Base-by-base conservation (phyloP, 345 rosid genomes). In the Rubroshorea leprosula region DNA sequence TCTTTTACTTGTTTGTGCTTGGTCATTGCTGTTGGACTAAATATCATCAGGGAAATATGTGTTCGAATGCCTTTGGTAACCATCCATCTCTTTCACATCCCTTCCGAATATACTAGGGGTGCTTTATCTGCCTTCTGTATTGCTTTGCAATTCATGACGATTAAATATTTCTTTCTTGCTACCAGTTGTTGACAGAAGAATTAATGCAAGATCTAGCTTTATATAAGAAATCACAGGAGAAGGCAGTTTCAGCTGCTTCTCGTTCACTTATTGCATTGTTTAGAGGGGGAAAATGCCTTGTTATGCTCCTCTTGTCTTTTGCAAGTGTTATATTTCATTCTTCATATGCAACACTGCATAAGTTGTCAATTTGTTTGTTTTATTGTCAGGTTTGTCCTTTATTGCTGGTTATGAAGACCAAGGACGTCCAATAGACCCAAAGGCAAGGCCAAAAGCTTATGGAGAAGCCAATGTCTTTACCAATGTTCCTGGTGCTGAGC, bases 161-260 rank as follows among this genome's bases (percentile, higher is more conserved):
- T n/a, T n/a, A n/a, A n/a, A n/a, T 1, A 9, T 66, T 55, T 65
- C 18, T 48, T n/a, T n/a, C n/a, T n/a, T n/a, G n/a, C n/a, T n/a
- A n/a, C n/a, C 60, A 93, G 97, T 78, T 93, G 85, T 87, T 89
- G 99, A 85, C 84, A 35, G 99, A 89, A 65, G 99, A 87, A 41
- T 77, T 93, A 72, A 75, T 93, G 63, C 99, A 89, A 89, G 97
- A 93, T 72, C 96, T 93, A 41, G 97, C 76, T 23, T 68, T 76
- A 55, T 93, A 89, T 72, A 93, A 85, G 74, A 93, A 93, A 65
- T 75, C 89, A 29, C 96, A 83, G 23, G 94, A 87, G 68, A 93
- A 89, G 72, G 96, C 99, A 39, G 71, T 89, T 63, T 86, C 96
- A 63, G 72, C 77, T 9, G 99, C 85, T 62, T 82, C 97, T 66